Evolutionary conservation across 2,329 filamentous ascomycete species (phyloP), one percentile per base, ranked within the genome.

Genomic region (Botrytis sinoallii): DNA sequence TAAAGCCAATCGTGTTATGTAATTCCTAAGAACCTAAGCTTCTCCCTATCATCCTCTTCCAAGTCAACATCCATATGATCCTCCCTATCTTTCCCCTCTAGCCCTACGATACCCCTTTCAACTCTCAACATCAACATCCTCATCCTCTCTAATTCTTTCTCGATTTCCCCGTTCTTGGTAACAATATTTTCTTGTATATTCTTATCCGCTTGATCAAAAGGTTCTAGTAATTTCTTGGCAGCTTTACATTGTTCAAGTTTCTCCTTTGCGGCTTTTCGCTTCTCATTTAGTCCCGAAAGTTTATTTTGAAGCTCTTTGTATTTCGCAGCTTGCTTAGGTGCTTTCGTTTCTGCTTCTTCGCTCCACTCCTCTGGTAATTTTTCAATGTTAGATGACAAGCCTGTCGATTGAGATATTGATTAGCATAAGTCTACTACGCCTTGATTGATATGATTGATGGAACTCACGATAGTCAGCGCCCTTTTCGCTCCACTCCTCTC

Each of bases 61-160:
- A 75, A 67, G 70, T 78, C 79, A 60, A 79, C 63, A 44, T 78
- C 77, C 74, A 76, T 75, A n/a, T 71, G 76, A 8, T 74, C 78
- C 18, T 60, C 68, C 5, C 52, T 57, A 18, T 61, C 73, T 38
- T 60, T 75, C 52, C 75, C 73, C 25, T 77, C 76, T 68, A 81
- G 71, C 4, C 75, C 77, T 4, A 68, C 83, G 1, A 91, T 83
- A 32, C 88, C 85, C 3, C 86, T 88, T 7, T 86, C 85, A 0
- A 92, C 89, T 40, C 90, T 85, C 1, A 86, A 86, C 72, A 91
- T 84, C 75, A 94, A 81, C 76, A 90, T 84, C 48, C 90, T 86
- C 86, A 91, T 92, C 75, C 86, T 87, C 80, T 90, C 88, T 72
- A 94, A 83, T 82, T 93, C 91, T 71, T 84, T 84, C 79, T 91